Evolutionary conservation across 169 alveolate species (phyloP).

Genomic region (Perkinsus olseni): DNA sequence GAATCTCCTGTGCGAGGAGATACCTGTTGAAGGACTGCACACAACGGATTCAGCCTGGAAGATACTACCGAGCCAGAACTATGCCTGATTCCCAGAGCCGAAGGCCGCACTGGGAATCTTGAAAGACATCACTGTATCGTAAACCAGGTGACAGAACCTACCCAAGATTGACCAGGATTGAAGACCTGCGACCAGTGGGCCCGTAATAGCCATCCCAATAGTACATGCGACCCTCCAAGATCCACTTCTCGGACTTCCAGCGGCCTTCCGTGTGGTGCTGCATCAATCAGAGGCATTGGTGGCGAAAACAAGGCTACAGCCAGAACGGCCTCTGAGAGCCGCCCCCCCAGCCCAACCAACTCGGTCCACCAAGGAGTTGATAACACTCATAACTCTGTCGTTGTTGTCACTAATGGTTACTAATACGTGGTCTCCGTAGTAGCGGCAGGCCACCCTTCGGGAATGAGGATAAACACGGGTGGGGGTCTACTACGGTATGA

Average conservation of each 20-base stretch:
- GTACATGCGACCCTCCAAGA: not conserved
- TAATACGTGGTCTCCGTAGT: too few species aligned
- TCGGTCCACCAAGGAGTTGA: too few species aligned
- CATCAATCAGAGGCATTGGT: too few species aligned
- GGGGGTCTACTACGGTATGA: too few species aligned
- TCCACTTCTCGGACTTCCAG: not conserved
- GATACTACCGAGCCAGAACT: not conserved
- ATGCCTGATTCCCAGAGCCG: not conserved
- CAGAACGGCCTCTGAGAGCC: too few species aligned
- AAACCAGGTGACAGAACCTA: too few species aligned
- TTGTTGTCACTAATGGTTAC: not conserved
- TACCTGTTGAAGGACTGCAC: not conserved
- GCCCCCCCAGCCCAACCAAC: too few species aligned
- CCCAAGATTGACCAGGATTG: too few species aligned
- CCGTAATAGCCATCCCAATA: not conserved
- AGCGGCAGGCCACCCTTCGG: too few species aligned
- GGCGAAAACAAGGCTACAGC: too few species aligned
- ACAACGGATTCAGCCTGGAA: not conserved
- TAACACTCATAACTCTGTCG: not conserved
- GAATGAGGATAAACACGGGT: too few species aligned
- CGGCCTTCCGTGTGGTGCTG: not conserved
- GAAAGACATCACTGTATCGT: not conserved
- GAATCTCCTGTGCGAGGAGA: not conserved
- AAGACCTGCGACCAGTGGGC: not conserved
- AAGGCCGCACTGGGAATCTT: not conserved